phyloP scores from a whole-genome alignment of 208 protist genomes.

The Willaertia magna region DNA sequence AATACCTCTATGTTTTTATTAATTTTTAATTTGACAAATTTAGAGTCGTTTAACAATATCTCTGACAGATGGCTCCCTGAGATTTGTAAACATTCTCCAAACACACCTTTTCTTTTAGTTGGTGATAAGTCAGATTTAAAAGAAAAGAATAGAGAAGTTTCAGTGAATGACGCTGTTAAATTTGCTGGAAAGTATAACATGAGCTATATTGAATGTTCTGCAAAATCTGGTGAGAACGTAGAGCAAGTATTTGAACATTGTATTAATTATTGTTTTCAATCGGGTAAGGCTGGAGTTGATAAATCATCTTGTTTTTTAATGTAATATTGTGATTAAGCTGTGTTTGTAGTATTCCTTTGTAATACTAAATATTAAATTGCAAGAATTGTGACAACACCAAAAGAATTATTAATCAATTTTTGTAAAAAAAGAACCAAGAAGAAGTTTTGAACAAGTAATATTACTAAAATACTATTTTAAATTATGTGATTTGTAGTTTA shows the following conservation, averaged over 20 bases:
- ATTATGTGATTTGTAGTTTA: no score
- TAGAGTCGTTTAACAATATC: constrained; percentile 50
- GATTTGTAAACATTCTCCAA: not conserved
- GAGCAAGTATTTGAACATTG: not conserved
- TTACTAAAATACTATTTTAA: no score
- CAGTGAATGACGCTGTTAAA: not conserved
- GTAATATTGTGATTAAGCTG: no score
- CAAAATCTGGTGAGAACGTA: not conserved
- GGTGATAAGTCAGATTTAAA: not conserved
- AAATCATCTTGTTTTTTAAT: no score
- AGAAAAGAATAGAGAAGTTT: not conserved
- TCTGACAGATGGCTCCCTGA: not conserved
- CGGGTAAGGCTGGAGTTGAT: no score
- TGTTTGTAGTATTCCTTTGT: no score
- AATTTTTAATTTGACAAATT: constrained; percentile 47
- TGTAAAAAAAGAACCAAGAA: no score
- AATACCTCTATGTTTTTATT: constrained; percentile 59
- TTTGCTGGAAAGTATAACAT: constrained; percentile 53
- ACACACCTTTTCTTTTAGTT: not conserved
- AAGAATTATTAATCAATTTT: no score
- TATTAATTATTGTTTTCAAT: no score
- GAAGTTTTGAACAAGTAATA: no score
- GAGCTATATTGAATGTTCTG: constrained; percentile 16
- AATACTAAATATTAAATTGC: no score
- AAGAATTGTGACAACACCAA: no score